Evolutionary conservation across 352 stramenopile genomes (phyloP).

Genomic region (Phytophthora pisi): DNA sequence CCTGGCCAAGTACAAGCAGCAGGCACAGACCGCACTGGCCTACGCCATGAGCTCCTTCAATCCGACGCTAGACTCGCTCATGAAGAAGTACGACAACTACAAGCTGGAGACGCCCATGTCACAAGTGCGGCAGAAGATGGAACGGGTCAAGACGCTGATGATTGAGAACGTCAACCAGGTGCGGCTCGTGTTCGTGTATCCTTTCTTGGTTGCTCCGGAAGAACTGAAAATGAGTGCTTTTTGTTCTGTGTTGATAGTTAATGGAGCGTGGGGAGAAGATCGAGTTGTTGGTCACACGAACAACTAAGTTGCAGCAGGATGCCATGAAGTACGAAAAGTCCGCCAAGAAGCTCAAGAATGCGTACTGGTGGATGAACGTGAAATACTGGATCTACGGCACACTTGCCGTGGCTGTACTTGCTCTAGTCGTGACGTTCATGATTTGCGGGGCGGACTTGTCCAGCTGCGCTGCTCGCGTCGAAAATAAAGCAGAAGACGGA

Average conservation of each 20-base stretch:
- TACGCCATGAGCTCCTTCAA: slow-evolving; percentile 76
- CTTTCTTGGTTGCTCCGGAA: background rate
- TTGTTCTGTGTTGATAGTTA: slow-evolving; percentile 48
- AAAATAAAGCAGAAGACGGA: slow-evolving; percentile 37
- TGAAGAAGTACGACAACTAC: slow-evolving; percentile 89
- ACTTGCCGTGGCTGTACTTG: slow-evolving; percentile 59
- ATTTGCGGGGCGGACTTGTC: slow-evolving; percentile 80
- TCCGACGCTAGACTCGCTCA: slow-evolving; percentile 61
- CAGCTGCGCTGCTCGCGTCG: slow-evolving; percentile 58
- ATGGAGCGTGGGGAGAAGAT: slow-evolving; percentile 99
- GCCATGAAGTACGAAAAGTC: slow-evolving; percentile 97
- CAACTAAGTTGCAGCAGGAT: slow-evolving; percentile 95
- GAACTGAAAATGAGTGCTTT: slow-evolving; percentile 1
- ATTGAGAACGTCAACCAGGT: slow-evolving; percentile 98
- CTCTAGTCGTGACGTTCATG: slow-evolving; percentile 68
- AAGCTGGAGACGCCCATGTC: slow-evolving; percentile 79
- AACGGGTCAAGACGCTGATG: slow-evolving; percentile 98
- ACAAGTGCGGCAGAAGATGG: slow-evolving; percentile 94
- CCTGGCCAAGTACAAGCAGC: slow-evolving; percentile 62
- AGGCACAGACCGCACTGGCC: slow-evolving; percentile 69
- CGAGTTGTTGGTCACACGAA: slow-evolving; percentile 87
- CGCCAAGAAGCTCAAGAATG: slow-evolving; percentile 91
- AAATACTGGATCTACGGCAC: slow-evolving; percentile 77
- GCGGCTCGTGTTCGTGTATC: background rate
- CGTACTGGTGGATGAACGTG: slow-evolving; percentile 89